Base-by-base conservation (phyloP, 2,329 filamentous ascomycete species). In the Colletotrichum liaoningense region DNA sequence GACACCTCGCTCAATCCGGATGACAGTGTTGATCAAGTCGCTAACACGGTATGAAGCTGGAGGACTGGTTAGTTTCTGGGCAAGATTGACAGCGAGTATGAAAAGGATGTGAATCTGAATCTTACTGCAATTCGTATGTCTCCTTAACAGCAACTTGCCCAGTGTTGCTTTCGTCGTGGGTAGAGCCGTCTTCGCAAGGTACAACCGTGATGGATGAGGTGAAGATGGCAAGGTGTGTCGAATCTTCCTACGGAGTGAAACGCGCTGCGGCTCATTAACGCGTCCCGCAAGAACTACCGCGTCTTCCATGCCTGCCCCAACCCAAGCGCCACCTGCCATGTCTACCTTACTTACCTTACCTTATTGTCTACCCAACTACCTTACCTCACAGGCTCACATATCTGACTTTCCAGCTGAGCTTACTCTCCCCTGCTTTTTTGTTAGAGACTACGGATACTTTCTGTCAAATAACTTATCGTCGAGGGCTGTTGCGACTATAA, bases 361-460 rank as follows among this genome's bases (percentile, higher is more conserved):
- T 6, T 16, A 38, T 14, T 19, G 16, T 6, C 33, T 35, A 35
- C 33, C 33, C 33, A 35, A 35, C 2, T 16, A 38, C 62, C 62
- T 64, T 28, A 64, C 46, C 46, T 55, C 8, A 42, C 38, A 6
- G 16, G 5, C 42, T 49, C 19, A 49, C 42, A 49, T 9, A n/a
- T 22, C 19, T 19, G 38, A 49, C 19, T 49, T 22, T 11, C 8
- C 42, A 49, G 9, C 42, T 19, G 9, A n/a, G 19, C 19, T 7
- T n/a, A 49, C 42, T 3, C 19, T 49, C 80, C 83, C 26, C 65
- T 83, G 62, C 80, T 80, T 65, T 65, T 83, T 80, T 70, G 77
- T 80, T 3, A 49, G 19, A n/a, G 19, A 49, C 3, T 22, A 49
- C 42, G 38, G 38, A 8, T n/a, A 49, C 19, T 4, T 22, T 22